Conservation (phyloP, 2,329 filamentous ascomycete genomes). For the Triangularia setosa region DNA sequence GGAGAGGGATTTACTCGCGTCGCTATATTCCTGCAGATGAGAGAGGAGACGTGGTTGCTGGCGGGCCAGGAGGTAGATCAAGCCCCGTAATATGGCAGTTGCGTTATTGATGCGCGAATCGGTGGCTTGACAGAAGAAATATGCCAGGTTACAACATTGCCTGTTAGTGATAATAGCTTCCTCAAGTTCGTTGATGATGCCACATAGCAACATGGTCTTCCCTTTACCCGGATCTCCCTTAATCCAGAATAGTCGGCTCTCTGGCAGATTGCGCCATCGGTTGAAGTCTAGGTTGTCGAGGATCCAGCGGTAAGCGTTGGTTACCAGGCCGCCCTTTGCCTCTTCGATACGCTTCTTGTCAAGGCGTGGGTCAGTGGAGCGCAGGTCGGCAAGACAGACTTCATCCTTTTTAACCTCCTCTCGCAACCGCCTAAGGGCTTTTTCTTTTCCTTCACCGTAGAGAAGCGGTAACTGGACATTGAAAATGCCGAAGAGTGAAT, state of each 20-base stretch:
- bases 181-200: constrained; percentile 35
- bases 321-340: constrained; percentile 33
- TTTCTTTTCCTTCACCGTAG: constrained; percentile 16
- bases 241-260: constrained; percentile 16
- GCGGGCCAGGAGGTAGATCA: constrained; percentile 30
- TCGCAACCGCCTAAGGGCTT: constrained; percentile 13
- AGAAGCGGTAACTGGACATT: constrained; percentile 5
- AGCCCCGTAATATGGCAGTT: constrained; percentile 31
- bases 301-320: constrained; percentile 36
- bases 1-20: constrained; percentile 26
- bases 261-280: constrained; percentile 23
- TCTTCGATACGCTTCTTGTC: constrained; percentile 37
- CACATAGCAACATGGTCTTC: constrained; percentile 42
- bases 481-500: not conserved
- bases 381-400: not conserved
- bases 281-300: constrained; percentile 28
- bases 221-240: no score
- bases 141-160: constrained; percentile 16
- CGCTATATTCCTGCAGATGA: constrained; percentile 30
- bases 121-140: constrained; percentile 37
- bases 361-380: constrained; percentile 21
- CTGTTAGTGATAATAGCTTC: not conserved
- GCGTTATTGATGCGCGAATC: constrained; percentile 28
- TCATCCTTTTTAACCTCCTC: constrained; percentile 7
- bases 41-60: constrained; percentile 33